phyloP scores from a whole-genome alignment of 495 filamentous ascomycete species.

The Amorphotheca resinae region DNA sequence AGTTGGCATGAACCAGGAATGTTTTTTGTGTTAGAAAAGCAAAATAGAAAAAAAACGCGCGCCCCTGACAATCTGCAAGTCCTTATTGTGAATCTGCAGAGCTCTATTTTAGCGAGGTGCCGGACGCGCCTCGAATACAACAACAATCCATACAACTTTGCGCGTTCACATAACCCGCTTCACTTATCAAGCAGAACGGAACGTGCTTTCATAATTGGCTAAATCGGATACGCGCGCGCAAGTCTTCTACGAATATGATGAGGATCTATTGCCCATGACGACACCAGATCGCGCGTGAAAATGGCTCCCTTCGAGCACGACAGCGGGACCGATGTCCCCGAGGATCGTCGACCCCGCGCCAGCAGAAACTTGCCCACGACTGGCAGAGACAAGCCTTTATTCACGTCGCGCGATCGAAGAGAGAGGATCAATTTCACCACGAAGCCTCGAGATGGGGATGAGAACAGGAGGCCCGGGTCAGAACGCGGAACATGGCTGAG shows the following conservation, averaged over 20 bases:
- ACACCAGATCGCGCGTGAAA: background rate
- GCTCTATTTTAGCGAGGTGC: conserved; percentile 1
- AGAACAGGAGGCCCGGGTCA: background rate
- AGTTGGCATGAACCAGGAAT: too few species aligned
- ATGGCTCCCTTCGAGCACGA: conserved; percentile 14
- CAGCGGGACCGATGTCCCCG: conserved; percentile 2
- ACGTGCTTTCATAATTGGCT: background rate
- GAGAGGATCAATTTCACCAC: background rate
- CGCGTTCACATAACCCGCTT: background rate
- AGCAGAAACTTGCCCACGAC: background rate
- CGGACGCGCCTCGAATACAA: background rate
- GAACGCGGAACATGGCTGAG: conserved; percentile 4
- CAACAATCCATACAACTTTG: background rate
- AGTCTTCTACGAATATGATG: conserved; percentile 1
- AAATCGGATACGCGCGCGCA: background rate
- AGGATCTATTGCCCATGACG: conserved; percentile 1
- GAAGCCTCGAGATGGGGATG: background rate
- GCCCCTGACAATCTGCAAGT: too few species aligned
- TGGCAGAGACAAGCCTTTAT: background rate
- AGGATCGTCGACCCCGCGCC: background rate
- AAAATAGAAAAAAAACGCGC: too few species aligned
- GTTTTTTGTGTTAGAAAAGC: too few species aligned
- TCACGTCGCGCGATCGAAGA: background rate
- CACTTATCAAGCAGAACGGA: background rate
- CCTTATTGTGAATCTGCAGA: too few species aligned